Base-by-base conservation (phyloP, 805 yeast species). In the Nematodospora valgi region DNA sequence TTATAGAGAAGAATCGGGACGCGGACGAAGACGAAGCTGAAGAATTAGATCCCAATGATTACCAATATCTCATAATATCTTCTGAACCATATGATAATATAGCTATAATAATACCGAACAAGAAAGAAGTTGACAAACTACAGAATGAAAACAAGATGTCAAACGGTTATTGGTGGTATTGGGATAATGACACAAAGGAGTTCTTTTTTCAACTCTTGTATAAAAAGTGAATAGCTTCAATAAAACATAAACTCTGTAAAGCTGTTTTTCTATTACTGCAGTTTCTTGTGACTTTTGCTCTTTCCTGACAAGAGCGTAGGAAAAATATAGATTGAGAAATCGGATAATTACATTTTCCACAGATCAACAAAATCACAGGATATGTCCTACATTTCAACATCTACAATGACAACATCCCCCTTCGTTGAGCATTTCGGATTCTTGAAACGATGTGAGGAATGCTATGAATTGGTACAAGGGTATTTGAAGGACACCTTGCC, bases 1-100 rank as follows among this genome's bases (percentile, higher is more conserved):
- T 34, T 20, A 35, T 31, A 34, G 43, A 16, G 47, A 51, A 17
- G 41, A 31, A 32, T 11, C 17, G 18, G 9, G 32, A 36, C 6
- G 39, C 35, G 2, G 50, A 45, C 7, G 39, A 44, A 15, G 50
- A 44, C 6, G 45, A 43, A 13, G 34, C 33, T 10, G 55, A 47
- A 9, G 52, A 45, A 6, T 19, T 39, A 6, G 54, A 49, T n/a
- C 49, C 59, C 33, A 58, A 64, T 25, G 62, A 66, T 7, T 78
- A 54, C 57, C 94, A 84, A 58, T 89, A 80, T 53, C 48, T 93
- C 44, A 79, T 89, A 8, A 60, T 89, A 0, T 80, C 88, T n/a
- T 93, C 82, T 3, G 96, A 87, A 54, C 97, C 97, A 2, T 93
- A 86, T 56, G 91, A 87, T 41, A 86, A 81, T 39, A 67, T 87